phyloP scores from a whole-genome alignment of 176 grass and related monocot species.

The Bonia amplexicaulis region DNA sequence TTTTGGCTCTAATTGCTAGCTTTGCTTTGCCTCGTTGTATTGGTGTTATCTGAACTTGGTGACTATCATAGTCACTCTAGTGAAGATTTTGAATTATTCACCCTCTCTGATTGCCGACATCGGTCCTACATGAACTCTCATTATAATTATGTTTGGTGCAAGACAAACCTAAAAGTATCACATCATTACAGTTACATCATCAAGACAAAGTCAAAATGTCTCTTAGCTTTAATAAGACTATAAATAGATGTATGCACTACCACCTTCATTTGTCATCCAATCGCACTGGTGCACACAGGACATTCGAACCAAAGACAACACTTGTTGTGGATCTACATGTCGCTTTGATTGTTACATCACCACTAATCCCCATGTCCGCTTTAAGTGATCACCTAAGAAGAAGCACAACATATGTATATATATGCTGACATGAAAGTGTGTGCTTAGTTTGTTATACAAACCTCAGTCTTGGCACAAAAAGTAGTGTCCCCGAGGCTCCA shows the following conservation, averaged over 20 bases:
- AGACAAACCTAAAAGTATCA: constrained; percentile 1
- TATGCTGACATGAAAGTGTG: constrained; percentile 31
- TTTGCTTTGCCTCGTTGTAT: too few relatives aligned
- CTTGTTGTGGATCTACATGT: constrained; percentile 25
- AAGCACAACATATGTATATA: background rate
- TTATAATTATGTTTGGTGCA: constrained; percentile 12
- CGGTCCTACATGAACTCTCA: background rate
- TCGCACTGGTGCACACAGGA: background rate
- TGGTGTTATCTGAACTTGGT: too few relatives aligned
- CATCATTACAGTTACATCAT: background rate
- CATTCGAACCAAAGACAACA: constrained; percentile 16
- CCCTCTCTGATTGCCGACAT: too few relatives aligned
- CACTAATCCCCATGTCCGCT: constrained; percentile 10
- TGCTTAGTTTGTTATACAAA: background rate
- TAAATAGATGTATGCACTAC: background rate
- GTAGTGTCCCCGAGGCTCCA: constrained; percentile 8
- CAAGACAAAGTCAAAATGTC: constrained; percentile 8
- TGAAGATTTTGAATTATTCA: too few relatives aligned
- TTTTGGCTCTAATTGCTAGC: too few relatives aligned
- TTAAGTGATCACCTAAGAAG: background rate
- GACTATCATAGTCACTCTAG: too few relatives aligned
- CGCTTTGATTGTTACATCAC: constrained; percentile 43
- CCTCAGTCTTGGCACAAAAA: background rate
- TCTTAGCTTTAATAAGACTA: background rate
- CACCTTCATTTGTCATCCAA: background rate